A percentile compares a stretch with the other conserved stretches of the same genome.
These are phyloP conservation scores for Fusarium beomiforme DNA, from an alignment of 2,329 filamentous ascomycete genomes.

Conservation along the genomic window DNA sequence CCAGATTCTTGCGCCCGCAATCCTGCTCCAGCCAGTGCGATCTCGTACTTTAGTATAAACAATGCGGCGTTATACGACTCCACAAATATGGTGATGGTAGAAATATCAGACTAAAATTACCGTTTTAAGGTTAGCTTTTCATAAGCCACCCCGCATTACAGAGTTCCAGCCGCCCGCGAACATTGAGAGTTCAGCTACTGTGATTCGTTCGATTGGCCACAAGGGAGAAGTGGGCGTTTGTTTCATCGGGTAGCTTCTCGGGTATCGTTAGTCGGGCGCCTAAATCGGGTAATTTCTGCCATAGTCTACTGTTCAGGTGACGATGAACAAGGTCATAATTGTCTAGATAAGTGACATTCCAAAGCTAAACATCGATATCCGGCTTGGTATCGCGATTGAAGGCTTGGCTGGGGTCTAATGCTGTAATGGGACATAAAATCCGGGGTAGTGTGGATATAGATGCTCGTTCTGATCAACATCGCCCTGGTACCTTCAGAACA, in stretches of 20 bases:
- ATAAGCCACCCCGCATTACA: not conserved
- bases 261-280: not conserved
- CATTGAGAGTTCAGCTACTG: not conserved
- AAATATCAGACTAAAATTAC: constrained; percentile 3
- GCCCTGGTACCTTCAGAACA: not conserved
- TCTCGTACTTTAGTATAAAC: not conserved
- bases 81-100: not conserved
- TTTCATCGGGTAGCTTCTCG: not conserved
- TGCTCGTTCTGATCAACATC: not conserved
- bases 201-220: not conserved
- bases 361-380: not conserved
- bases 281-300: not conserved
- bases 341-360: not conserved
- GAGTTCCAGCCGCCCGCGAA: not conserved
- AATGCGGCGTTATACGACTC: not conserved
- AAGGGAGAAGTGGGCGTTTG: not conserved
- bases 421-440: not conserved
- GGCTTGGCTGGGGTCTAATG: not conserved
- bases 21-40: constrained; percentile 8
- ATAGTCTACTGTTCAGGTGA: not conserved
- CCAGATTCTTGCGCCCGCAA: constrained; percentile 17
- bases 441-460: not conserved
- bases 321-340: not conserved
- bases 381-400: not conserved
- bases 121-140: not conserved